Conservation (phyloP, 345 rosid species). For the Salix suchowensis region DNA sequence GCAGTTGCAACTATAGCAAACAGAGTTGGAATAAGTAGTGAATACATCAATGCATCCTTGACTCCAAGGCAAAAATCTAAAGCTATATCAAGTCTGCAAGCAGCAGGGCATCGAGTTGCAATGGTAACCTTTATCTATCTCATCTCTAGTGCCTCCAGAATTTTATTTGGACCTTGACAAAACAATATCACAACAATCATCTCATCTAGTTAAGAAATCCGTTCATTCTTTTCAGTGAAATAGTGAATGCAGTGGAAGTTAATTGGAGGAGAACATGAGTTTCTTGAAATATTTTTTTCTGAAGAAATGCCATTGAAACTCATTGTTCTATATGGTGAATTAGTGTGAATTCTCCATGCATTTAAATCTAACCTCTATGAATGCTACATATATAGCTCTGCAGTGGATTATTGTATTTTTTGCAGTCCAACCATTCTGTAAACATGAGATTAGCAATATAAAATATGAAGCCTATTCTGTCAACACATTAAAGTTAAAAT, state of each 20-base stretch:
- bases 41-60: constrained; percentile 61
- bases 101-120: constrained; percentile 74
- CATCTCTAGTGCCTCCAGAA: constrained; percentile 2
- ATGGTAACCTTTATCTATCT: constrained; percentile 47
- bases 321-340: background rate
- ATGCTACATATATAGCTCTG: background rate
- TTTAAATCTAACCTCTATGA: background rate
- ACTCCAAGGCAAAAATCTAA: constrained; percentile 70
- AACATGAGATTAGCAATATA: background rate
- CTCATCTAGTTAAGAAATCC: background rate
- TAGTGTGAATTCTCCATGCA: background rate
- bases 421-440: background rate
- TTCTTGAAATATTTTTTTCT: background rate
- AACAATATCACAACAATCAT: background rate
- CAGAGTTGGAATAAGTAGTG: constrained; percentile 60
- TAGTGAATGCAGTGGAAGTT: background rate
- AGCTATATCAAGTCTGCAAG: constrained; percentile 68
- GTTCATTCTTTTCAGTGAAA: background rate
- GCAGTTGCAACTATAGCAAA: constrained; percentile 81
- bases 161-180: background rate
- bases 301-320: background rate
- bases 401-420: background rate
- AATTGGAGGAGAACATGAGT: background rate
- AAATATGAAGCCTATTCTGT: background rate
- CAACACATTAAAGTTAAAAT: background rate